Evolutionary conservation across 768 basidiomycete genomes (phyloP).

Genomic region (Chalciporus pseudorubinellus): DNA sequence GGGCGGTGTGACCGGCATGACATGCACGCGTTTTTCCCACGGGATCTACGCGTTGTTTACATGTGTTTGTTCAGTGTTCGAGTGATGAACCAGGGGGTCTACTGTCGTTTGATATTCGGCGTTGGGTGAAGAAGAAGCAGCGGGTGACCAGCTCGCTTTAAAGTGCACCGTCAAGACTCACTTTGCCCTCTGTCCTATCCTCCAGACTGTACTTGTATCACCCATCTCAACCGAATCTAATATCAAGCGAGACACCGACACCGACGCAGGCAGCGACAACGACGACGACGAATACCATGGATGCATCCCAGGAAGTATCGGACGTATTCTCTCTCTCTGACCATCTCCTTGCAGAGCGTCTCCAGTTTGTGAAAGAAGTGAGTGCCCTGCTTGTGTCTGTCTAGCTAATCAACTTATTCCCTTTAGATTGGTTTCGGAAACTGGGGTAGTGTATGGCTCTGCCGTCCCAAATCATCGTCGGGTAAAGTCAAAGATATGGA

Average conservation of each 20-base stretch:
- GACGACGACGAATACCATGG: constrained; percentile 16
- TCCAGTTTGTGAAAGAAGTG: constrained; percentile 77
- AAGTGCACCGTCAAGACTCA: neutral
- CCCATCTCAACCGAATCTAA: neutral
- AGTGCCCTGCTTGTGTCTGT: constrained; percentile 3
- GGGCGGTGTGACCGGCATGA: constrained; percentile 6
- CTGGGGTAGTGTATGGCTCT: constrained; percentile 91
- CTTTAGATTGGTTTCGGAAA: constrained; percentile 85
- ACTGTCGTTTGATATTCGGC: neutral
- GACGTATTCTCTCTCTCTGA: constrained; percentile 79
- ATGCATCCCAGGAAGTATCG: constrained; percentile 25
- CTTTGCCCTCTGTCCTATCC: neutral
- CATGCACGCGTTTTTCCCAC: constrained; percentile 26
- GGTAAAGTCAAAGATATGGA: constrained; percentile 46
- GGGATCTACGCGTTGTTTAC: constrained; percentile 31
- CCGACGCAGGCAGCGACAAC: neutral
- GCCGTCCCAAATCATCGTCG: constrained; percentile 53
- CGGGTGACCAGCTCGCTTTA: constrained; percentile 2
- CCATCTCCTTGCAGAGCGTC: constrained; percentile 62
- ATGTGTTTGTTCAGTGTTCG: constrained; percentile 27
- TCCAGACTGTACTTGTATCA: constrained; percentile 27
- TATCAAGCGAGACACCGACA: neutral
- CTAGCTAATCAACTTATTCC: constrained; percentile 3
- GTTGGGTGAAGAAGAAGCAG: constrained; percentile 7
- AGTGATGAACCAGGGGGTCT: constrained; percentile 6